Percentiles rank a stretch among this genome's conserved stretches.
Evolutionary conservation across 352 stramenopile species (phyloP).

Genomic region (Phytophthora tubulina): DNA sequence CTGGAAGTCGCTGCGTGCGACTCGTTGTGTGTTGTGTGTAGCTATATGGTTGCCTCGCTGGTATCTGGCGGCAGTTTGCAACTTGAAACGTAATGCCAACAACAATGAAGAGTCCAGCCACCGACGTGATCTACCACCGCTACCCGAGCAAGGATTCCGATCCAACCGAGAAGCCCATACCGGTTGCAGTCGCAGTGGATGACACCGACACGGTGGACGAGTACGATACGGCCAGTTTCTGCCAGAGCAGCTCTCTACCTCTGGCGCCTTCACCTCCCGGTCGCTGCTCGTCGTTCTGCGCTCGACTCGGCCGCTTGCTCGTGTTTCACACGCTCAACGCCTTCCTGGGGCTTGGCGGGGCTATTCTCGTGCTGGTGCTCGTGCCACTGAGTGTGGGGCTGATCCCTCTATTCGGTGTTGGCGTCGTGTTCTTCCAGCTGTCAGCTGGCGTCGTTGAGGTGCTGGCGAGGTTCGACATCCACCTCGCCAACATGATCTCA

Average conservation of each 20-base stretch:
- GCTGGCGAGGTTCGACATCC: conserved; percentile 30
- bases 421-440: conserved; percentile 43
- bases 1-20: conserved; percentile 21
- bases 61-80: not conserved
- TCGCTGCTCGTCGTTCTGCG: conserved; percentile 7
- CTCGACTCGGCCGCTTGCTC: conserved; percentile 18
- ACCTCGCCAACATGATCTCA: conserved; percentile 40
- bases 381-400: conserved; percentile 42
- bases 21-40: conserved; percentile 2
- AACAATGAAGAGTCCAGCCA: conserved; percentile 33
- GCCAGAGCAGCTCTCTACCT: not conserved
- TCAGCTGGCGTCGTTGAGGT: conserved; percentile 30
- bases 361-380: conserved; percentile 37
- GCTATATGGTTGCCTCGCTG: not conserved
- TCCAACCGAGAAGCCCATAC: conserved; percentile 29
- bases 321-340: conserved; percentile 42
- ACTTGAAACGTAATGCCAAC: conserved; percentile 13
- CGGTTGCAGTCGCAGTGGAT: conserved; percentile 26
- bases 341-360: conserved; percentile 30
- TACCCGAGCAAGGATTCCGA: conserved; percentile 38
- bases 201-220: not conserved
- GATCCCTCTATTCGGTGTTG: conserved; percentile 35
- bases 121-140: conserved; percentile 43
- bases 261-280: conserved; percentile 1
- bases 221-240: not conserved